Base-by-base conservation (phyloP, 2,329 filamentous ascomycete genomes). In the Ophiobolus disseminans region DNA sequence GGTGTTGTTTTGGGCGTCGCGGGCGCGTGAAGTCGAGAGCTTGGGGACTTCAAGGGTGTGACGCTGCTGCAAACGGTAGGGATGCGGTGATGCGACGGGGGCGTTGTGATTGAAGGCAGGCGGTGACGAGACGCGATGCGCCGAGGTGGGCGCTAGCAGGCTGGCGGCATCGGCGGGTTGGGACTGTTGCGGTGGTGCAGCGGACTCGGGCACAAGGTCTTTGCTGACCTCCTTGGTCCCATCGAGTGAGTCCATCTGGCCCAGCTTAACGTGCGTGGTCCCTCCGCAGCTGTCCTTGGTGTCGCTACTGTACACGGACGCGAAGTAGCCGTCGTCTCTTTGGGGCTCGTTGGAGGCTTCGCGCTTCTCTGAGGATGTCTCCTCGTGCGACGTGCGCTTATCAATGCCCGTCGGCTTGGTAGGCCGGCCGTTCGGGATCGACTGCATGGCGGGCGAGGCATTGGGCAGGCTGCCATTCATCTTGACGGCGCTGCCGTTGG, bases 1-100 rank as follows among this genome's bases (percentile, higher is more conserved):
- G 45, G 69, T 73, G 22, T 73, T 69, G 28, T 73, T 73, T 22
- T 74, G 73, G 22, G 86, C 82, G 58, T 96, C 91, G 59, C 84
- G 86, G n/a, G 77, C 82, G 61, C 90, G 83, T 25, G 82, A 57
- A 10, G 65, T 77, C n/a, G 86, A 80, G 13, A 80, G 73, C 72
- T 87, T 89, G 6, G 92, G 91, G 0, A 96, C 90, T 73, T 96
- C 91, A 20, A 97, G 80, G 0, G 91, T 96, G 74, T 96, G 89
- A 57, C 92, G 86, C 53, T 96, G 90, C 71, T 88, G 88, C 39
- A 93, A 76, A 45, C 83, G 82, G 16, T 82, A 74, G 23, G 79
- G 76, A 11, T 80, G 78, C 7, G 83, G 77, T 30, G 58, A 48
- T 16, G 86, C 80, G 35, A 80, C 71, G 48, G 80, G 75, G 3